Evolutionary conservation across 805 yeast species (phyloP), one percentile per base, ranked within the genome.

Genomic region (Lipomyces lipofer): DNA sequence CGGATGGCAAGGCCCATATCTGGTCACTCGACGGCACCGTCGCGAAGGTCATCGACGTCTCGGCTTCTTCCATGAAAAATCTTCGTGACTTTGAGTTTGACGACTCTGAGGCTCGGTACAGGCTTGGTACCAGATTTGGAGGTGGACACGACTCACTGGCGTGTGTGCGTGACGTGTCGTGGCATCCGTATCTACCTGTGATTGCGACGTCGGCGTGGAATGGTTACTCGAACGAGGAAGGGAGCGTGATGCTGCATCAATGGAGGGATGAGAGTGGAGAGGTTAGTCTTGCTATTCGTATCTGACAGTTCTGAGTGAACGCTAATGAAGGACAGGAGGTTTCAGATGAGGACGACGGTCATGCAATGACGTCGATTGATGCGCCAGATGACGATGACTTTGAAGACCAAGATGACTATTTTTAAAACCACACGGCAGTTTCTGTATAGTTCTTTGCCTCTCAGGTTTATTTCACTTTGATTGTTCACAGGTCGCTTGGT

Each of bases 1-100:
- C 67, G 1, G 62, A 64, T 39, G 69, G 69, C 8, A 35, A 48
- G 22, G 65, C 65, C 8, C 63, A 59, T 48, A 56, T 66, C 17
- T 66, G 68, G 67, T 53, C 63, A 32, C 58, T 66, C 10, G 67
- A 66, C 48, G 69, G 69, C n/a, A 52, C 57, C 19, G 47, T 65
- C 10, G 66, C 53, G 5, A 43, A 48, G 24, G 30, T 47, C 17
- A 35, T 57, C 33, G 56, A 56, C 21, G 63, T 56, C 17, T 19
- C 48, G 5, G 51, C 50, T 36, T 59, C 12, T 12, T 45, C 49
- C 35, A 21, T n/a, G 42, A 21, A 25, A 22, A 36, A 36, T n/a
- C 25, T 25, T 22, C 12, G 53, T 44, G 40, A 12, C 10, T 9
- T 36, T 17, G 24, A 21, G 24, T 17, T 35, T 38, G 40, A 36